Conservation (phyloP, 78 protist species). For the Polysphondylium violaceum region DNA sequence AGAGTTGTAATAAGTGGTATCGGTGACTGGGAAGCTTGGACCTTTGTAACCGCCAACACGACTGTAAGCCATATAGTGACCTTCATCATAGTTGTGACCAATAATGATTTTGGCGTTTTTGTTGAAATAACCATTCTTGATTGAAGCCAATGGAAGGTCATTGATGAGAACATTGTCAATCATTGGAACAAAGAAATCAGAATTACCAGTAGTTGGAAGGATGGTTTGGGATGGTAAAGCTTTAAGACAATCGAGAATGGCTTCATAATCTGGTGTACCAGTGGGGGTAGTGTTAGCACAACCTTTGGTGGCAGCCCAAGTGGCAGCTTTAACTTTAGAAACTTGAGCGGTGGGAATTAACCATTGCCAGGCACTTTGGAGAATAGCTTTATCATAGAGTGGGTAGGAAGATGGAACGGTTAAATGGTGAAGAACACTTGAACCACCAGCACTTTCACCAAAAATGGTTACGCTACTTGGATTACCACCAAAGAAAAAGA, state of each 20-base stretch:
- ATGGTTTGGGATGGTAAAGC: slow-evolving; percentile 6
- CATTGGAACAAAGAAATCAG: slow-evolving; percentile 77
- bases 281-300: background rate
- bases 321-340: slow-evolving; percentile 2
- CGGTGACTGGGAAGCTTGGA: slow-evolving; percentile 21
- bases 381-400: slow-evolving; percentile 59
- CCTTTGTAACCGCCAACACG: slow-evolving; percentile 56
- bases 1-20: slow-evolving; percentile 17
- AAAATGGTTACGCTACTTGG: slow-evolving; percentile 75
- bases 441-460: slow-evolving; percentile 91
- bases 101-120: slow-evolving; percentile 55
- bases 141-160: background rate
- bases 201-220: slow-evolving; percentile 35
- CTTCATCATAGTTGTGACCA: slow-evolving; percentile 82
- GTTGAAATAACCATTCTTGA: slow-evolving; percentile 50
- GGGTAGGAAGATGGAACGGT: slow-evolving; percentile 17
- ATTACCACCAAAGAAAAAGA: slow-evolving; percentile 88
- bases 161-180: slow-evolving; percentile 44
- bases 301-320: slow-evolving; percentile 12
- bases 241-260: slow-evolving; percentile 23
- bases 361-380: slow-evolving; percentile 69
- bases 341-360: slow-evolving; percentile 44
- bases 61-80: slow-evolving; percentile 65
- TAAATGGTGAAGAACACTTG: slow-evolving; percentile 72
- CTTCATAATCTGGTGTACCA: slow-evolving; percentile 36